Conservation (phyloP, 1,284 basidiomycete genomes). For the Mrakiaceae sp. region DNA sequence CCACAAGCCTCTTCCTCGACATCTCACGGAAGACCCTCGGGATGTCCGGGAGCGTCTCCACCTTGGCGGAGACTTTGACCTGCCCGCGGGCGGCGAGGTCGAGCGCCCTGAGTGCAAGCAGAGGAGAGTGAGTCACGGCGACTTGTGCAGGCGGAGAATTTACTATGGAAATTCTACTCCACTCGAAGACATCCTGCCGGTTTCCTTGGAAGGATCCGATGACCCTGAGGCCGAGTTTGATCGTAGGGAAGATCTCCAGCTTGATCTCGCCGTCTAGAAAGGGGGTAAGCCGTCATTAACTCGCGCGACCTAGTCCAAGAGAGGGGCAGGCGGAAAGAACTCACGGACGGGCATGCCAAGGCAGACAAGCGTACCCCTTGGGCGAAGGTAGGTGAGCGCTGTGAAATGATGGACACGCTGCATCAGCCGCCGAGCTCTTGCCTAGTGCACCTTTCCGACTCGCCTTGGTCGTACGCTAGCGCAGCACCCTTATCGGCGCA, state of each 20-base stretch:
- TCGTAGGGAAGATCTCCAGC: slow-evolving; percentile 63
- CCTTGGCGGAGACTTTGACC: slow-evolving; percentile 48
- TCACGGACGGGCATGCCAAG: slow-evolving; percentile 53
- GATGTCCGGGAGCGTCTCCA: slow-evolving; percentile 45
- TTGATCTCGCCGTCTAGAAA: slow-evolving; percentile 42
- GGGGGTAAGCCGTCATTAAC: no score
- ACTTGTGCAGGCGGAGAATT: no score
- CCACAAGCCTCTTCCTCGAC: slow-evolving; percentile 46
- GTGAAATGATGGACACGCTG: neutral
- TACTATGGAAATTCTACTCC: no score
- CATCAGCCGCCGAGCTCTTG: no score
- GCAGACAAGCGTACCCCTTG: slow-evolving; percentile 53
- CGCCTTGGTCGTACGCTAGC: slow-evolving; percentile 42
- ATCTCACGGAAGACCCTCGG: slow-evolving; percentile 49
- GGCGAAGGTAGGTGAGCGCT: slow-evolving; percentile 56
- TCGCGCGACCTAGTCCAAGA: no score
- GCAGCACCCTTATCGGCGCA: slow-evolving; percentile 39
- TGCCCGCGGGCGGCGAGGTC: slow-evolving; percentile 56
- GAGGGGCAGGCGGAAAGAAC: no score
- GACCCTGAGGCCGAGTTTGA: slow-evolving; percentile 47
- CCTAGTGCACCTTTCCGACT: no score
- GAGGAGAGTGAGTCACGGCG: no score
- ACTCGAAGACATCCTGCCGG: no score
- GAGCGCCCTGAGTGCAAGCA: slow-evolving; percentile 48
- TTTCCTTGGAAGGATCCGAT: no score